Percentiles rank a stretch among this genome's conserved stretches.
phyloP scores from a whole-genome alignment of 2,329 filamentous ascomycete genomes.

The Chrysoporthe deuterocubensis region DNA sequence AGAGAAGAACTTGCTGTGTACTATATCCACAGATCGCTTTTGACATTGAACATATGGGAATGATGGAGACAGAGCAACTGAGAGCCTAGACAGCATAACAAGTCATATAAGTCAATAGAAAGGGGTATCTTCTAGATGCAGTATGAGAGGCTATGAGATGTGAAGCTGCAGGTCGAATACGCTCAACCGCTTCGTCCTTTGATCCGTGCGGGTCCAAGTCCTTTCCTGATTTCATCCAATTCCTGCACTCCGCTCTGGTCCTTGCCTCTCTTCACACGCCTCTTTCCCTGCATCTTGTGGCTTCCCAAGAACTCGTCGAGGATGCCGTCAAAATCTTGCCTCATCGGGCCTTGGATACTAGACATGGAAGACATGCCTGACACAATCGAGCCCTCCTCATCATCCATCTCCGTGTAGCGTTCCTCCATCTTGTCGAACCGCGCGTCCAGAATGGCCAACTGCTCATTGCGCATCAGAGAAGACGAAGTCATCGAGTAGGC shows the following conservation, averaged over 20 bases:
- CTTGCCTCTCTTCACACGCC: slow-evolving; percentile 77
- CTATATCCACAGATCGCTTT: not conserved
- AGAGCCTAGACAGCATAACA: not conserved
- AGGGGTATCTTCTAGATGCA: slow-evolving; percentile 21
- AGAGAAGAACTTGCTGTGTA: not conserved
- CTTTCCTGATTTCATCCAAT: slow-evolving; percentile 84
- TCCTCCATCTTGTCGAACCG: slow-evolving; percentile 92
- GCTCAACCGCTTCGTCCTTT: slow-evolving; percentile 24
- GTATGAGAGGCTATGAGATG: slow-evolving; percentile 13
- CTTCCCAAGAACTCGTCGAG: slow-evolving; percentile 90
- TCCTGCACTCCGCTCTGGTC: slow-evolving; percentile 83
- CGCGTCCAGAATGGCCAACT: slow-evolving; percentile 81
- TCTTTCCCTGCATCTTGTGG: slow-evolving; percentile 73
- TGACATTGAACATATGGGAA: not conserved
- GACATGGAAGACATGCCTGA: slow-evolving; percentile 67
- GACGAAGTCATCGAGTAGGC: slow-evolving; percentile 98
- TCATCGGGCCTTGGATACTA: slow-evolving; percentile 68
- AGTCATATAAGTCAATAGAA: not conserved
- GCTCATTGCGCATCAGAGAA: slow-evolving; percentile 89
- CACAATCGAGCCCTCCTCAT: slow-evolving; percentile 56
- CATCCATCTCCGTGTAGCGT: slow-evolving; percentile 61
- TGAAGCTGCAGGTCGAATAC: not conserved
- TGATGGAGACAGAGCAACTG: not conserved
- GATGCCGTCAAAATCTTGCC: slow-evolving; percentile 83
- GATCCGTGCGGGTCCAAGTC: slow-evolving; percentile 76